Percentiles rank a stretch among this genome's conserved stretches.
Evolutionary conservation across 2,329 filamentous ascomycete genomes (phyloP).

Genomic region (Penicillium sp.): DNA sequence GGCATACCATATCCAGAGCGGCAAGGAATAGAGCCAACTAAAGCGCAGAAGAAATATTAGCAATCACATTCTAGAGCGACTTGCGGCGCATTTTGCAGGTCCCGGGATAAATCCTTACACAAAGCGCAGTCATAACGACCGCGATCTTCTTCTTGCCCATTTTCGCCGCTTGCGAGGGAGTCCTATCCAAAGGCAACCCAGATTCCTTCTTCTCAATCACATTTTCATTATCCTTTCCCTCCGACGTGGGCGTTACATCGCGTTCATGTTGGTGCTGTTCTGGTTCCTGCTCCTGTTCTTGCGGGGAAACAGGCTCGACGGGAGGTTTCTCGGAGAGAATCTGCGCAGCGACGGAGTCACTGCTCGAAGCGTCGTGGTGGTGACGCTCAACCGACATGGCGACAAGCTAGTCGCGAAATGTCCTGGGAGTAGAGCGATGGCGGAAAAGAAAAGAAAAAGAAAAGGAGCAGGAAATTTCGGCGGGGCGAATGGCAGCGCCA

Average conservation of each 20-base stretch:
- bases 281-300: too few species aligned
- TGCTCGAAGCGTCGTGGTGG: slow-evolving; percentile 17
- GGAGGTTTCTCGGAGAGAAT: slow-evolving; percentile 14
- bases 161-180: slow-evolving; percentile 42
- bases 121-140: slow-evolving; percentile 48
- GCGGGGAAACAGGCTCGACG: slow-evolving; percentile 8
- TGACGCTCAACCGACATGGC: slow-evolving; percentile 11
- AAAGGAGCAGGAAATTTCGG: slow-evolving; percentile 2
- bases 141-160: slow-evolving; percentile 46
- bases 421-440: neutral
- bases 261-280: neutral
- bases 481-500: neutral
- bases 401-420: neutral
- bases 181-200: slow-evolving; percentile 33
- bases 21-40: slow-evolving; percentile 63
- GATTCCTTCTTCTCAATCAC: slow-evolving; percentile 21
- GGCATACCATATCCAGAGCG: slow-evolving; percentile 60
- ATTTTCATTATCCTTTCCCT: slow-evolving; percentile 5
- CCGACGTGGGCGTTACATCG: neutral
- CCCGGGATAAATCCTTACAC: slow-evolving; percentile 31
- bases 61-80: neutral
- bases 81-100: neutral
- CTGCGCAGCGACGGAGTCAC: slow-evolving; percentile 16
- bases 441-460: slow-evolving; percentile 3
- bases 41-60: slow-evolving; percentile 16